Evolutionary conservation across 768 basidiomycete genomes (phyloP).

Genomic region (Exidia glandulosa): DNA sequence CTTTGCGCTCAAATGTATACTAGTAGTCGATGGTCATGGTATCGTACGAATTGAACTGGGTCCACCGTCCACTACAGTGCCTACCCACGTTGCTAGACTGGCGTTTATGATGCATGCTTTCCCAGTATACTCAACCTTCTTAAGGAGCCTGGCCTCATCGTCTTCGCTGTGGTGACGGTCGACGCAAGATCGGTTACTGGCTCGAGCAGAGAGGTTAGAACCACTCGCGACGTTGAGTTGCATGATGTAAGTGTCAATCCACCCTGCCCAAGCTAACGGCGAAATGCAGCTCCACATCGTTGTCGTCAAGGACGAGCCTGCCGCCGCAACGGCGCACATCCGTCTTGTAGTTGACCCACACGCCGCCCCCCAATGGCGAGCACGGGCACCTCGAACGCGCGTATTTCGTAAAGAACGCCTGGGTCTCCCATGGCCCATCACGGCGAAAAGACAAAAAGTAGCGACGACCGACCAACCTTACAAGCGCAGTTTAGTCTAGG

Average conservation of each 20-base stretch:
- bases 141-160: too few relatives aligned
- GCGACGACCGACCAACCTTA: background rate
- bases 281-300: background rate
- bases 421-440: background rate
- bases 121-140: too few relatives aligned
- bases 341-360: background rate
- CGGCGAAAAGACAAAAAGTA: background rate
- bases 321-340: background rate
- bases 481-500: background rate
- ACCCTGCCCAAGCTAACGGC: background rate
- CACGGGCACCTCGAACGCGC: background rate
- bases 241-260: background rate
- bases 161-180: too few relatives aligned
- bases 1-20: background rate
- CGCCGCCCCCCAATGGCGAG: background rate
- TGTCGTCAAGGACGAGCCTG: background rate
- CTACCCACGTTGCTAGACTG: too few relatives aligned
- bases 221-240: background rate
- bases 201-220: too few relatives aligned
- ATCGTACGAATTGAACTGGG: too few relatives aligned
- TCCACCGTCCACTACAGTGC: too few relatives aligned
- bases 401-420: background rate
- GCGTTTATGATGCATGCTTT: too few relatives aligned
- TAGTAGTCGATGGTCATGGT: too few relatives aligned
- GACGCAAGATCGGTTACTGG: too few relatives aligned